Percentiles rank a stretch among this genome's conserved stretches.
phyloP scores from a whole-genome alignment of 345 rosid species.

The Citrus glauca region DNA sequence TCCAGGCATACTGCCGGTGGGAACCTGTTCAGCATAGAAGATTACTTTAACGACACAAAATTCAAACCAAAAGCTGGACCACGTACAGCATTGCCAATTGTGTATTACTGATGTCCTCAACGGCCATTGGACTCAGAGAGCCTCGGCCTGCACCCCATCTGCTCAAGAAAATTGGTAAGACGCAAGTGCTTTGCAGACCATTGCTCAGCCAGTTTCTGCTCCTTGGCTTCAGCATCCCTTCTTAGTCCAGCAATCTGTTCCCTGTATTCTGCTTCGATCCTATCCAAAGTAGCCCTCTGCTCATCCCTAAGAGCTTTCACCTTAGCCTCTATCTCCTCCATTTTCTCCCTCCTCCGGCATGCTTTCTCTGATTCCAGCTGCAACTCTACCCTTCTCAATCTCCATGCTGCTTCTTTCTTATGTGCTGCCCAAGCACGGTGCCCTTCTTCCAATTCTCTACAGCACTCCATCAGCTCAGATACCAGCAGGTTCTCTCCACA shows the following conservation, averaged over 20 bases:
- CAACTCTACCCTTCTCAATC: constrained; percentile 82
- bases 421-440: constrained; percentile 75
- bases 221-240: constrained; percentile 83
- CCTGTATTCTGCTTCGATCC: constrained; percentile 73
- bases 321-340: constrained; percentile 82
- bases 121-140: constrained; percentile 35
- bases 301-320: constrained; percentile 88
- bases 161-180: constrained; percentile 79
- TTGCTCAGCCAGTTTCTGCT: constrained; percentile 86
- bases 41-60: not conserved
- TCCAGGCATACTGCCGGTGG: constrained; percentile 7
- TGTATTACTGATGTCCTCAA: constrained; percentile 14
- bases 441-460: constrained; percentile 93
- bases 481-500: constrained; percentile 55
- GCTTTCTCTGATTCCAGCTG: constrained; percentile 93
- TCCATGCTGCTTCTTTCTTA: constrained; percentile 95
- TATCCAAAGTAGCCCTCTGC: constrained; percentile 60
- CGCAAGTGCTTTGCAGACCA: constrained; percentile 70
- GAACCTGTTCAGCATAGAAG: not conserved
- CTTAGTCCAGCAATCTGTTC: constrained; percentile 69
- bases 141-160: constrained; percentile 60
- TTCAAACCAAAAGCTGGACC: constrained; percentile 1
- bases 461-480: constrained; percentile 77
- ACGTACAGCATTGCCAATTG: not conserved
- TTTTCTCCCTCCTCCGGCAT: constrained; percentile 71